Evolutionary conservation across 179 eudicot genomes (phyloP).

Genomic region (Silene vulgaris): DNA sequence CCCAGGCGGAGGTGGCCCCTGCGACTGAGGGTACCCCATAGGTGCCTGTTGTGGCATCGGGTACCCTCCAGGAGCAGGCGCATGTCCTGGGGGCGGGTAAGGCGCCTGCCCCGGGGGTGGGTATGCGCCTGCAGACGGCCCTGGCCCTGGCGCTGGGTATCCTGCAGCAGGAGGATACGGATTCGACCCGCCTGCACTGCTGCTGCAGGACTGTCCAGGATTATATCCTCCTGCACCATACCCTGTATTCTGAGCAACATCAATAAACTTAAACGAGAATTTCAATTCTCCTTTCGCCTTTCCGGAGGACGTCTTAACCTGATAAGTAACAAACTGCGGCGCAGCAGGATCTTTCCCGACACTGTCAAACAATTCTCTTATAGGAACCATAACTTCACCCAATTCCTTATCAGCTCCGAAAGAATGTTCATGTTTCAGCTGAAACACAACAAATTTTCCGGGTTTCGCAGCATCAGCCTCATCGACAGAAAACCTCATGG

Average conservation of each 20-base stretch:
- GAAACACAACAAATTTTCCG: conserved; percentile 26
- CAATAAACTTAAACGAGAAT: conserved; percentile 34
- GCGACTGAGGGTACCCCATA: conserved; percentile 23
- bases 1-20: neutral
- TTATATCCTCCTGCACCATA: neutral
- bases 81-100: conserved; percentile 10
- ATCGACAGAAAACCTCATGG: conserved; percentile 34
- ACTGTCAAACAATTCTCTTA: conserved; percentile 35
- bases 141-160: conserved; percentile 19
- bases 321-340: conserved; percentile 29
- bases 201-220: conserved; percentile 16
- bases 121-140: neutral
- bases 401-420: conserved; percentile 47
- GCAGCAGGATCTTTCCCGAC: conserved; percentile 22
- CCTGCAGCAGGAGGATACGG: conserved; percentile 22
- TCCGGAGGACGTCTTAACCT: conserved; percentile 32
- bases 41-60: conserved; percentile 12
- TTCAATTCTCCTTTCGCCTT: conserved; percentile 40
- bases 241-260: conserved; percentile 4
- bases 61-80: conserved; percentile 11
- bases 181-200: neutral
- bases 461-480: conserved; percentile 26
- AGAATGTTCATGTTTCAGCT: conserved; percentile 32
- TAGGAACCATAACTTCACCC: conserved; percentile 39
- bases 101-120: conserved; percentile 13